Base-by-base conservation (phyloP, 768 basidiomycete species). In the Macrolepiota dolichaula region DNA sequence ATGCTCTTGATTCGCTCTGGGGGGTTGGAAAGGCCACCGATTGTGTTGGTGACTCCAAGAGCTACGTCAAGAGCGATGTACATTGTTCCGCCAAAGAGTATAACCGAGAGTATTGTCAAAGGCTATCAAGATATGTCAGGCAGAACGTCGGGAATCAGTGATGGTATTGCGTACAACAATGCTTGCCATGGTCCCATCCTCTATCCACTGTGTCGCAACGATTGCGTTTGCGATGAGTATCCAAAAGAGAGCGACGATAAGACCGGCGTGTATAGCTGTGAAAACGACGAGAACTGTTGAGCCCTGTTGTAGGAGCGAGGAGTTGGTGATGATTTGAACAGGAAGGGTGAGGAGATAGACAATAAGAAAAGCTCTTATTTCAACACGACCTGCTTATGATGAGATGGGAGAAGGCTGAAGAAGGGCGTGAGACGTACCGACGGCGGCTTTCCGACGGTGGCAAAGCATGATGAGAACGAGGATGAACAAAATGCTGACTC, bases 1-100 rank as follows among this genome's bases (percentile, higher is more conserved):
- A 88, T 86, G 68, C 84, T 89, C 64, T 78, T 75, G 22, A 96
- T 79, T 0, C 78, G 66, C 10, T 75, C 62, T 1, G 84, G 84
- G 0, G 89, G 87, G 40, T 75, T 76, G 0, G 86, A 83, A 2
- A 84, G 81, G 2, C 70, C 73, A 6, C 86, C 85, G 40, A 90
- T 82, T 38, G 82, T 77, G 13, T 70, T 63, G 0, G 91, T 90
- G 62, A 92, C 77, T n/a, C 79, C 73, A 9, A 96, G 76, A 0
- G 79, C 91, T 42, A 88, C 82, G 69, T 98, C 96, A 64, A 97
- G 82, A 0, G 89, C 83, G 71, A 98, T 88, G 73, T 96, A 98
- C 3, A 83, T 80, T 0, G 92, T 90, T 2, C 85, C 82, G 5
- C 78, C 84, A 69, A 95, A 89, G 64, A 92, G 80, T 12, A 82